These are phyloP conservation scores for Ustilago nuda DNA, from an alignment of 1,284 basidiomycete genomes.

Conservation along the genomic window DNA sequence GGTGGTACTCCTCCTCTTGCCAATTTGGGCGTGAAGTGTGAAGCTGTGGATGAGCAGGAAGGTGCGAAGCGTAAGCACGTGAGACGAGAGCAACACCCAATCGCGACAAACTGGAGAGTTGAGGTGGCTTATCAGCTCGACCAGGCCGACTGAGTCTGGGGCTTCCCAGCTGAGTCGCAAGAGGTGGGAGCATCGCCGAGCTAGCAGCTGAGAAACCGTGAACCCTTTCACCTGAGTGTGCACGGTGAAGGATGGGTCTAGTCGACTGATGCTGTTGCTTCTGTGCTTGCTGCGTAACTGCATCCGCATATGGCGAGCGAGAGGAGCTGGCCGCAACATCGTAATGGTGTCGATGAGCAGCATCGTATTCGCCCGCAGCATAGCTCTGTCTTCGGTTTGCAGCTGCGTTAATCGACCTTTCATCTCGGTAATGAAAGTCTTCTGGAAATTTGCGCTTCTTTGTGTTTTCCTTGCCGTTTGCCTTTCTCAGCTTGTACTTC, in stretches of 20 bases:
- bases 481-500: slow-evolving; percentile 50
- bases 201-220: neutral
- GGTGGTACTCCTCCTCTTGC: slow-evolving; percentile 1
- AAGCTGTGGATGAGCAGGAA: slow-evolving; percentile 16
- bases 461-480: slow-evolving; percentile 26
- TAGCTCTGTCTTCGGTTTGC: slow-evolving; percentile 27
- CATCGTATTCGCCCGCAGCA: slow-evolving; percentile 31
- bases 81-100: neutral
- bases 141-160: slow-evolving; percentile 16
- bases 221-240: slow-evolving; percentile 7
- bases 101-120: slow-evolving; percentile 33
- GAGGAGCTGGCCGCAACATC: neutral
- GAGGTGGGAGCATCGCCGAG: slow-evolving; percentile 24
- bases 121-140: slow-evolving; percentile 10
- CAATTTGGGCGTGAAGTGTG: slow-evolving; percentile 9
- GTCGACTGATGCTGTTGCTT: slow-evolving; percentile 15
- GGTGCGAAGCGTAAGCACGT: slow-evolving; percentile 11
- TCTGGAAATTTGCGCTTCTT: slow-evolving; percentile 50
- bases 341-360: neutral
- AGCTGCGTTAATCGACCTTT: slow-evolving; percentile 5
- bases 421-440: slow-evolving; percentile 39
- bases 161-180: neutral
- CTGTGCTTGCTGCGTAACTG: neutral
- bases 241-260: slow-evolving; percentile 15
- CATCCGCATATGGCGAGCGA: slow-evolving; percentile 5